Base-by-base conservation (phyloP, 208 protist species). In the Trypanosoma congolense region DNA sequence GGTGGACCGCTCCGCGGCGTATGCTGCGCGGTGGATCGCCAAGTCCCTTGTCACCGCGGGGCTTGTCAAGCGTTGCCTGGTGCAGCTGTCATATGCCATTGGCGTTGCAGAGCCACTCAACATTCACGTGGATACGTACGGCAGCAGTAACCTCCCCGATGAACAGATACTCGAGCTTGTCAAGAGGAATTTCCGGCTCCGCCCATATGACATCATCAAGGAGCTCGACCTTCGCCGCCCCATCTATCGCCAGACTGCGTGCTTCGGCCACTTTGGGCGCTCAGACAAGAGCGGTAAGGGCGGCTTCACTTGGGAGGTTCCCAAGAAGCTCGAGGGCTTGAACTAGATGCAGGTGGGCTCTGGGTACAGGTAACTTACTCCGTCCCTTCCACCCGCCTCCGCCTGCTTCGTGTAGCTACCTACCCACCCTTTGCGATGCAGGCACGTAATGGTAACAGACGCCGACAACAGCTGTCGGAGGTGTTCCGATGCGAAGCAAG, bases 251-350 rank as follows among this genome's bases (percentile, higher is more conserved):
- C 8, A n/a, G 35, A 40, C 35, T 14, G 8, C 35, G 14, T 40
- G 35, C 35, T 40, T 40, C 14, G 35, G 35, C 35, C 35, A 40
- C 35, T 40, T 40, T 40, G 35, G 35, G 10, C 35, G 35, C 35
- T 8, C 14, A 14, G 35, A 40, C 35, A 40, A 8, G 35, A 40
- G 35, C 14, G 35, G 35, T 8, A 40, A 40, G 35, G 35, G 35
- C 14, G 35, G 35, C 14, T 40, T 40, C 35, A 40, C 35, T 8
- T 40, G 35, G 35, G 35, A 40, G 35, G 35, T 40, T 8, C 35
- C 35, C 35, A 40, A 99, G 73, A 98, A 98, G 31, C 97, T 96
- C 48, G 90, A 97, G 53, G 91, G 98, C 42, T 40, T n/a, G n/a
- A n/a, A n/a, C n/a, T n/a, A n/a, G n/a, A n/a, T n/a, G n/a, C n/a